Evolutionary conservation across 2,329 filamentous ascomycete species (phyloP).

Genomic region (Colletotrichum australisinense): DNA sequence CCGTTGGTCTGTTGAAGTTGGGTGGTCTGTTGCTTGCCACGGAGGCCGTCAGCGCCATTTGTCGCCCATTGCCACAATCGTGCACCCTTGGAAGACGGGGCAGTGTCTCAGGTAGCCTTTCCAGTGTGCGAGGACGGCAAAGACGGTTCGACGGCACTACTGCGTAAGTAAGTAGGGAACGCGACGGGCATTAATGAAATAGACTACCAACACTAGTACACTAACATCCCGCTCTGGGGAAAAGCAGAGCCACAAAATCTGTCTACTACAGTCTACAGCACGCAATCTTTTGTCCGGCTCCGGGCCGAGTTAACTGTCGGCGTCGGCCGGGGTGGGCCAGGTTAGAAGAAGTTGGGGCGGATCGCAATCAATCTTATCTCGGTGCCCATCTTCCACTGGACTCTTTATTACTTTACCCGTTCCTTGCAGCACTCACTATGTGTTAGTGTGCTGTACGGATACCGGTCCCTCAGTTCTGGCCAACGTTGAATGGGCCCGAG

Average conservation of each 20-base stretch:
- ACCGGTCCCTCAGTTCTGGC: background rate
- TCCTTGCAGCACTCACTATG: no score
- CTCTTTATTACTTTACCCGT: background rate
- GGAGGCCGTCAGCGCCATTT: background rate
- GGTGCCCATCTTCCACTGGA: background rate
- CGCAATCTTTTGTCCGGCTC: conserved; percentile 3
- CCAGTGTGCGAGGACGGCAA: no score
- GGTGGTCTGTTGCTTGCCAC: background rate
- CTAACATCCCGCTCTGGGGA: background rate
- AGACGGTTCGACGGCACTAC: background rate
- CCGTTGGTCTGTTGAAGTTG: background rate
- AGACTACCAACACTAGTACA: background rate
- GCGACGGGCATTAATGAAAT: background rate
- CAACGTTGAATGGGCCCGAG: background rate
- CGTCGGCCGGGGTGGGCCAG: conserved; percentile 4
- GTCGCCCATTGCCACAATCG: background rate
- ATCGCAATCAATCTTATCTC: conserved; percentile 8
- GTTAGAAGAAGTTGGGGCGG: conserved; percentile 7
- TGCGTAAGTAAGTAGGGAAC: no score
- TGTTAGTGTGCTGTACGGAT: background rate
- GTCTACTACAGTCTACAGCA: background rate
- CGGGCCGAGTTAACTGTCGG: conserved; percentile 20
- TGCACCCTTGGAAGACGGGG: background rate
- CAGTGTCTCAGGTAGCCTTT: background rate
- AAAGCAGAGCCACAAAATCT: conserved; percentile 1